Percentiles rank a stretch among this genome's conserved stretches.
phyloP scores from a whole-genome alignment of 2,329 filamentous ascomycete species.

The Colletotrichum sp. region DNA sequence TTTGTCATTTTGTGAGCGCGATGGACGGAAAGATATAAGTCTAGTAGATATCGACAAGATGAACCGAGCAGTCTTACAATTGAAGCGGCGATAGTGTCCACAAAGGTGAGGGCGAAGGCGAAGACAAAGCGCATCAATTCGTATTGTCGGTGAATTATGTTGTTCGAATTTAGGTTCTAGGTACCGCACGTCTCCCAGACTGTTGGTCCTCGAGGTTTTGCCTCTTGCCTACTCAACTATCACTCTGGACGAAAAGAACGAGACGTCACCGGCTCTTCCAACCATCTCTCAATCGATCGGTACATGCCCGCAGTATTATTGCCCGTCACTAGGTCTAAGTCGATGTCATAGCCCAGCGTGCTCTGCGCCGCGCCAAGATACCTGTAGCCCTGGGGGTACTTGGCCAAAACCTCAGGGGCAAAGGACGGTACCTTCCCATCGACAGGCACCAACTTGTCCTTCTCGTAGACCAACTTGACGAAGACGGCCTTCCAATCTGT shows the following conservation, averaged over 20 bases:
- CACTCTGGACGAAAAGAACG: not conserved
- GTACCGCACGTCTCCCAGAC: not conserved
- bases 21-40: not conserved
- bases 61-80: not conserved
- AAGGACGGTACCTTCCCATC: slow-evolving; percentile 47
- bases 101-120: too few relatives aligned
- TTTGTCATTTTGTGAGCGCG: not conserved
- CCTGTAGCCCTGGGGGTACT: slow-evolving; percentile 49
- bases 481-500: slow-evolving; percentile 44
- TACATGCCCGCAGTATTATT: slow-evolving; percentile 43
- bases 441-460: slow-evolving; percentile 53
- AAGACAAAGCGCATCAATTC: not conserved
- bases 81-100: not conserved
- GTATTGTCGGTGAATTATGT: not conserved
- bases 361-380: slow-evolving; percentile 52
- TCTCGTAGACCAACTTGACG: slow-evolving; percentile 55
- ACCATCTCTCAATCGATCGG: slow-evolving; percentile 45
- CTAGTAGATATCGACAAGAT: not conserved
- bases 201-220: not conserved
- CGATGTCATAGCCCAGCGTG: slow-evolving; percentile 48
- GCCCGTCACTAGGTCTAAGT: slow-evolving; percentile 44
- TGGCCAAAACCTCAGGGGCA: slow-evolving; percentile 37
- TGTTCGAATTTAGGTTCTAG: not conserved
- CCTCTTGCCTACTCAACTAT: not conserved
- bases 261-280: slow-evolving; percentile 28